Conservation (phyloP, 2,329 filamentous ascomycete species). For the Trichoderma afroharzianum region DNA sequence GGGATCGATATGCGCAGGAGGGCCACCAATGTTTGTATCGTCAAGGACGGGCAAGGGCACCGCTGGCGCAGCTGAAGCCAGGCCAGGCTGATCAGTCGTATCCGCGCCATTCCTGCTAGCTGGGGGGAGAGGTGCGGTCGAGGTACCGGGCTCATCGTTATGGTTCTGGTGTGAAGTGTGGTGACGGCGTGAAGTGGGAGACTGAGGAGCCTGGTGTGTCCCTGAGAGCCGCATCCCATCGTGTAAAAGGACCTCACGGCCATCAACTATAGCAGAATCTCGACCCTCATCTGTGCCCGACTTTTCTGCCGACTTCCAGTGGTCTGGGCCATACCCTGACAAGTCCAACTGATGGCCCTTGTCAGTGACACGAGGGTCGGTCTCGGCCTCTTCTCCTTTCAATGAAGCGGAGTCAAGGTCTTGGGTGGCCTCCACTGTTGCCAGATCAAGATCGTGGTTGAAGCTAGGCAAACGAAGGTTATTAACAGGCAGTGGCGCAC, state of each 20-base stretch:
- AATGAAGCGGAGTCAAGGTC: conserved; percentile 19
- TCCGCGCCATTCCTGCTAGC: conserved; percentile 54
- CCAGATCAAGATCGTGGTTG: conserved; percentile 59
- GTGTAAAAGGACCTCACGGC: conserved; percentile 68
- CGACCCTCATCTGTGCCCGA: conserved; percentile 60
- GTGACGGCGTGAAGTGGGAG: conserved; percentile 20
- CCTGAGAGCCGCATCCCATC: conserved; percentile 56
- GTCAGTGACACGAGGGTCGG: conserved; percentile 44
- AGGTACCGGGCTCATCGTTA: conserved; percentile 40
- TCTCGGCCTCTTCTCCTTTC: conserved; percentile 23
- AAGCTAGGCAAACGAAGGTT: conserved; percentile 50
- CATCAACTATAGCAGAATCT: conserved; percentile 65
- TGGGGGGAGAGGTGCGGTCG: conserved; percentile 51
- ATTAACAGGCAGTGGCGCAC: conserved; percentile 37
- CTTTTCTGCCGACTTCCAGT: conserved; percentile 64
- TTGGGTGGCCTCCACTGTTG: conserved; percentile 48
- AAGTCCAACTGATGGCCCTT: conserved; percentile 68
- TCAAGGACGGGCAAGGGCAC: conserved; percentile 66
- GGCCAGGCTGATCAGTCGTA: conserved; percentile 54
- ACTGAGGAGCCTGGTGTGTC: conserved; percentile 32
- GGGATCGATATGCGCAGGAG: conserved; percentile 54
- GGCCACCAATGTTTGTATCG: conserved; percentile 80
- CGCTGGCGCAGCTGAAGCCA: conserved; percentile 67
- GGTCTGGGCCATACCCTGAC: conserved; percentile 72
- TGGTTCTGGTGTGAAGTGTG: conserved; percentile 33